These are phyloP conservation scores for Coemansia guatemalensis DNA, from an alignment of 192 early-diverging fungal species.

Conservation along the genomic window DNA sequence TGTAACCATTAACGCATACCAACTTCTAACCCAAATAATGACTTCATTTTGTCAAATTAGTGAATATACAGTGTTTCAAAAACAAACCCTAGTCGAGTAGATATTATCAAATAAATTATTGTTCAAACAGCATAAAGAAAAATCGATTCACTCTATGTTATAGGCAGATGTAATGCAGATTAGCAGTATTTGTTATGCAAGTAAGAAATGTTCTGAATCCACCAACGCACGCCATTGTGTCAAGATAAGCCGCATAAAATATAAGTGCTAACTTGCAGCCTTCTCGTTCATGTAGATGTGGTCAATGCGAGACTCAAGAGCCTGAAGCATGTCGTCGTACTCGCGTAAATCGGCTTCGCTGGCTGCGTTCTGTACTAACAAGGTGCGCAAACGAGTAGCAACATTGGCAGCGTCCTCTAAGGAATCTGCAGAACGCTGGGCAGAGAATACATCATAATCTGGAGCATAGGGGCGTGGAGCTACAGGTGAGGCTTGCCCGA, in stretches of 20 bases:
- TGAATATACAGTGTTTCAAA: too few relatives aligned
- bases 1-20: too few relatives aligned
- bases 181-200: neutral
- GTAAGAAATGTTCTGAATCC: neutral
- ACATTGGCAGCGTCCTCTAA: slow-evolving; percentile 29
- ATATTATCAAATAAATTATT: neutral
- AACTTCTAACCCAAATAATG: too few relatives aligned
- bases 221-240: neutral
- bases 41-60: too few relatives aligned
- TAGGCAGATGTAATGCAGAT: neutral
- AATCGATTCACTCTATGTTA: neutral
- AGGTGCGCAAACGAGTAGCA: slow-evolving; percentile 21
- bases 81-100: too few relatives aligned
- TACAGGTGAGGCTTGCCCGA: slow-evolving; percentile 2
- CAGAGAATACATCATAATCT: slow-evolving; percentile 5
- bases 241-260: neutral
- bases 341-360: slow-evolving; percentile 26
- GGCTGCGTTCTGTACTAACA: slow-evolving; percentile 33
- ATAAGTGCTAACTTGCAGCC: neutral
- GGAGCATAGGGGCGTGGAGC: slow-evolving; percentile 1
- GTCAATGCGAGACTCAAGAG: slow-evolving; percentile 28
- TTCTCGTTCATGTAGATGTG: slow-evolving; percentile 23
- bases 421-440: slow-evolving; percentile 12
- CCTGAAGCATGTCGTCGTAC: slow-evolving; percentile 35
- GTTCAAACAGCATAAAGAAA: neutral